Evolutionary conservation across 1,284 basidiomycete species (phyloP).

Genomic region (Cutaneotrichosporon cutaneum): DNA sequence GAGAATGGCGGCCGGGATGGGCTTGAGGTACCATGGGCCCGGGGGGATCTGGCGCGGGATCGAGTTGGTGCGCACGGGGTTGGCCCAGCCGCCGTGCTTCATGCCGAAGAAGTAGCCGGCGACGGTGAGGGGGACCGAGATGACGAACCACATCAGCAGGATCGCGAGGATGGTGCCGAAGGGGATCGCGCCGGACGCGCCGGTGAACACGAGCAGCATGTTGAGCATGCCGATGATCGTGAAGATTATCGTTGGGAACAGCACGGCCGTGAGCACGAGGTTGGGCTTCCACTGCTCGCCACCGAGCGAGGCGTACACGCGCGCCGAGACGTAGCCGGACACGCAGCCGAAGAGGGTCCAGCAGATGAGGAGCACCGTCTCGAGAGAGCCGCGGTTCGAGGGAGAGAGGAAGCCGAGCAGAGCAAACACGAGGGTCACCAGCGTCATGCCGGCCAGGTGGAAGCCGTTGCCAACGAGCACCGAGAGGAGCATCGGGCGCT

Average conservation of each 20-base stretch:
- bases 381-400: conserved; percentile 89
- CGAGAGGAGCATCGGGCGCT: conserved; percentile 73
- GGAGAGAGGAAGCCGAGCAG: conserved; percentile 96
- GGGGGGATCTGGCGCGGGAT: conserved; percentile 92
- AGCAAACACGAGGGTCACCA: conserved; percentile 89
- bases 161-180: conserved; percentile 91
- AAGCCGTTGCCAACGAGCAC: conserved; percentile 87
- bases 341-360: conserved; percentile 94
- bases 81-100: conserved; percentile 70
- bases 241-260: conserved; percentile 83
- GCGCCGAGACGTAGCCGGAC: conserved; percentile 83
- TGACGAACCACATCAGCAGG: conserved; percentile 90
- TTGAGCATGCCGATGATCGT: conserved; percentile 79
- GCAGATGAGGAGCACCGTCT: conserved; percentile 93
- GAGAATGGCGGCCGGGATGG: conserved; percentile 74
- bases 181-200: conserved; percentile 92
- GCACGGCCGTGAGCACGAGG: conserved; percentile 80
- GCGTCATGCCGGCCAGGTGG: conserved; percentile 85
- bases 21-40: conserved; percentile 73
- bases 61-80: conserved; percentile 85
- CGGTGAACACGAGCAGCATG: conserved; percentile 77
- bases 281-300: conserved; percentile 78
- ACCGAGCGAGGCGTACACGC: conserved; percentile 78
- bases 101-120: conserved; percentile 68
- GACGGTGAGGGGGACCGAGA: conserved; percentile 73